These are phyloP conservation scores for Obelidium mucronatum DNA, from an alignment of 192 early-diverging fungal species.

Conservation along the genomic window DNA sequence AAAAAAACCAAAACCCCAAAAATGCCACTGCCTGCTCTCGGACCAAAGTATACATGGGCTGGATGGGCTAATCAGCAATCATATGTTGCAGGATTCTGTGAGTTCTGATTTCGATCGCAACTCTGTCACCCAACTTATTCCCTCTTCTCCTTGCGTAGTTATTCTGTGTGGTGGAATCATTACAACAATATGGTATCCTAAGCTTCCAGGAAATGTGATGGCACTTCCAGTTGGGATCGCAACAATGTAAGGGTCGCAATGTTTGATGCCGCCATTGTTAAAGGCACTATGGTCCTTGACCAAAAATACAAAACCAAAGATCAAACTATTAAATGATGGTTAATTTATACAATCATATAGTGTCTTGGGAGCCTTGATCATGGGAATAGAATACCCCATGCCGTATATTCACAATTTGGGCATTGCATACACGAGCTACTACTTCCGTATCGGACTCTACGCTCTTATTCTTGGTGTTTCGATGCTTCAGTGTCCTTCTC, in stretches of 20 bases:
- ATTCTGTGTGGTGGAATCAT: slow-evolving; percentile 46
- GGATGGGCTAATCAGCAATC: slow-evolving; percentile 39
- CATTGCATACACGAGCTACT: slow-evolving; percentile 33
- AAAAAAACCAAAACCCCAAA: not conserved
- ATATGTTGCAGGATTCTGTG: slow-evolving; percentile 40
- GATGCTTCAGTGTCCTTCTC: slow-evolving; percentile 40
- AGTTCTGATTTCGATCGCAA: not conserved
- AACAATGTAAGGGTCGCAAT: slow-evolving; percentile 8
- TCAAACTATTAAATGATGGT: not conserved
- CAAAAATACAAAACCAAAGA: not conserved
- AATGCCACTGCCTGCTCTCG: slow-evolving; percentile 12
- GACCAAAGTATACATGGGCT: slow-evolving; percentile 36
- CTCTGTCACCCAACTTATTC: not conserved
- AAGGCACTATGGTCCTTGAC: not conserved
- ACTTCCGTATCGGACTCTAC: slow-evolving; percentile 32
- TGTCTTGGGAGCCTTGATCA: slow-evolving; percentile 33
- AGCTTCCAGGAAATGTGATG: slow-evolving; percentile 23
- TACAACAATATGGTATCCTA: slow-evolving; percentile 36
- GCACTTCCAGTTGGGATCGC: slow-evolving; percentile 8
- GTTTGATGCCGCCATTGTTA: not conserved
- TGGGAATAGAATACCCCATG: slow-evolving; percentile 40
- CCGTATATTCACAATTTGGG: slow-evolving; percentile 30
- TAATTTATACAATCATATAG: slow-evolving; percentile 6
- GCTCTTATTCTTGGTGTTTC: slow-evolving; percentile 1
- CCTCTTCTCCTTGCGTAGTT: slow-evolving; percentile 25